Base-by-base conservation (phyloP, 2,329 filamentous ascomycete species). In the Xylaria sp. region DNA sequence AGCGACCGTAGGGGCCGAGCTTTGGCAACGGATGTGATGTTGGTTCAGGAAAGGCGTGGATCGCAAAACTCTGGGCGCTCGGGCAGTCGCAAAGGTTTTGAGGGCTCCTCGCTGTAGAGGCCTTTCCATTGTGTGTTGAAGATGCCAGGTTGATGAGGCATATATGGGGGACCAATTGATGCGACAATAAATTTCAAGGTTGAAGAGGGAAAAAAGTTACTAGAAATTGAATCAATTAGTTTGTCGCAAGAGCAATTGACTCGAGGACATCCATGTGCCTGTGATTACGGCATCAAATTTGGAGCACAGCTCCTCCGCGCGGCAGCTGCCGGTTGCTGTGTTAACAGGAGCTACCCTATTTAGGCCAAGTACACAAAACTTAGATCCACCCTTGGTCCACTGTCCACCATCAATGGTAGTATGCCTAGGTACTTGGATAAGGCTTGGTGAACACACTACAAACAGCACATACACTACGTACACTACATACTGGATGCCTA, bases 1-100 rank as follows among this genome's bases (percentile, higher is more conserved):
- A 27, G 81, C 79, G 60, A 90, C 79, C 47, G 82, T 84, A n/a
- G 84, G 86, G 10, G 84, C 76, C 11, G 81, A 80, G 67, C 81
- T 81, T 45, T 71, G 68, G 61, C 69, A 58, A 33, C 74, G 73
- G 51, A 67, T 47, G 15, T 67, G 36, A n/a, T 65, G 70, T 54
- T 57, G 68, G 31, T 27, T 63, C 10, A 65, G 53, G 50, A 64
- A 15, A n/a, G 45, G 39, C 27, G 61, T n/a, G 25, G 62, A 27
- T 27, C 31, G 61, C 17, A 29, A 54, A 25, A 56, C 13, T 29
- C 60, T 39, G 10, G 57, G 31, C 10, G 59, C 59, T 27, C 63
- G 66, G 15, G 56, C 38, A n/a, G 42, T 65, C 36, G 64, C 51
- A 42, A 72, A 69, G 6, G 62, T 54, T 31, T 55, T 66, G 36